Base-by-base conservation (phyloP, 768 basidiomycete genomes). In the Aureoboletus auriporus region DNA sequence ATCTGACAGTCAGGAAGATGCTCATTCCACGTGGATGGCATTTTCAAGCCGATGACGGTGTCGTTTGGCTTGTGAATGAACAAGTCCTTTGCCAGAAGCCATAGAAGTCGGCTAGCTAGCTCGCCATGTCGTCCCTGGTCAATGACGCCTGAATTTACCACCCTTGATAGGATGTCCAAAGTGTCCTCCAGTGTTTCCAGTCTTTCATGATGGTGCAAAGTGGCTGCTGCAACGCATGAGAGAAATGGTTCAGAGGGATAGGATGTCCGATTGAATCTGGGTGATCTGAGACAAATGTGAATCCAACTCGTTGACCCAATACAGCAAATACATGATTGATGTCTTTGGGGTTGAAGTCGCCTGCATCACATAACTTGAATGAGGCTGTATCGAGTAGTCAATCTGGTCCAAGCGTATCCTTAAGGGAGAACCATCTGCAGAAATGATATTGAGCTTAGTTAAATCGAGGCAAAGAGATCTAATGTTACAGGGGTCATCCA, bases 201-300 rank as follows among this genome's bases (percentile, higher is more conserved):
- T n/a, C n/a, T n/a, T n/a, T n/a, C n/a, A 5, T 7, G 8, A 6
- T 3, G 1, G 37, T 52, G 51, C 5, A 49, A 36, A 5, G 34
- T 5, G 8, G 10, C 14, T 12, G 52, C 51, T 3, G 52, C 51
- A 33, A 40, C 44, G 16, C 44, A 47, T 27, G 51, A 55, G 5
- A 55, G 17, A 4, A 49, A 8, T 3, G 54, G 44, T n/a, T 55
- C 54, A 3, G 51, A 55, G 9, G 54, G 47, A 42, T 52, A 53
- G 33, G 8, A 27, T 28, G 27, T 8, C 2, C n/a, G 34, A 44
- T 10, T 14, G 43, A 44, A 29, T 37, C 44, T 7, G 44, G 36
- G 20, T 45, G 44, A 1, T 35, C 36, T 1, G 37, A 27, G 6
- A 35, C 12, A 2, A 37, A 11, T 10, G n/a, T 37, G 12, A 45